Conservation (phyloP, 1,284 basidiomycete species). For the Rhodotorula sp. region DNA sequence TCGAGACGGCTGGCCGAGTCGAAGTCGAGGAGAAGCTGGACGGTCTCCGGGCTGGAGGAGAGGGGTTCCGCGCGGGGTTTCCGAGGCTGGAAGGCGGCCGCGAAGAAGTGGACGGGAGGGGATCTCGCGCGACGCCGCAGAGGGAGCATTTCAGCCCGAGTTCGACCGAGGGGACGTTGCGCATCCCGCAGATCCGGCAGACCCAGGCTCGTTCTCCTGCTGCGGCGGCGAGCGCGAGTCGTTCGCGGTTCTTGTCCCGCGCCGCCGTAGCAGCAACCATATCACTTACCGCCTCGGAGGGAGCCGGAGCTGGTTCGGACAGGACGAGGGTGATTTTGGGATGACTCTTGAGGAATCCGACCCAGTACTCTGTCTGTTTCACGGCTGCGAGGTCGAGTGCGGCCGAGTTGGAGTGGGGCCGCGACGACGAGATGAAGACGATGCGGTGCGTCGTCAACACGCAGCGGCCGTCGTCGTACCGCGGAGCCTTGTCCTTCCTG, state of each 20-base stretch:
- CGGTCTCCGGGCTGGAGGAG: background rate
- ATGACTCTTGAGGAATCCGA: slow-evolving; percentile 77
- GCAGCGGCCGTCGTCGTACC: slow-evolving; percentile 69
- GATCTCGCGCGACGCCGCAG: slow-evolving; percentile 58
- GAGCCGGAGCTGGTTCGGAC: slow-evolving; percentile 20
- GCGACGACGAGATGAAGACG: slow-evolving; percentile 64
- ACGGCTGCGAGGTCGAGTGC: slow-evolving; percentile 62
- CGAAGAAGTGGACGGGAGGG: background rate
- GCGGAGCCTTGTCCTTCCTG: slow-evolving; percentile 75
- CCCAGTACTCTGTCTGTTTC: slow-evolving; percentile 81
- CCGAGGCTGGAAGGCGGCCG: background rate
- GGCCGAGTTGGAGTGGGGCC: slow-evolving; percentile 49
- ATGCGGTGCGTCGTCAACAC: slow-evolving; percentile 81
- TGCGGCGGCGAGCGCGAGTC: slow-evolving; percentile 24
- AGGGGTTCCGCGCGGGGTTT: background rate
- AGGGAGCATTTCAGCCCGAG: slow-evolving; percentile 62
- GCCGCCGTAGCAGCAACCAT: background rate
- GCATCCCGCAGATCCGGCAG: slow-evolving; percentile 79
- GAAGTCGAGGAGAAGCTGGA: background rate
- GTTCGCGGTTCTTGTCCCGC: background rate
- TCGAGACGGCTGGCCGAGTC: background rate
- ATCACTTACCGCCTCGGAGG: slow-evolving; percentile 28
- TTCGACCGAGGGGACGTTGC: slow-evolving; percentile 57
- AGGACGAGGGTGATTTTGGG: slow-evolving; percentile 83
- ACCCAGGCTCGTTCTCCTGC: slow-evolving; percentile 61